Base-by-base conservation (phyloP, 139 green algal species). In the Asterochloris sp. region DNA sequence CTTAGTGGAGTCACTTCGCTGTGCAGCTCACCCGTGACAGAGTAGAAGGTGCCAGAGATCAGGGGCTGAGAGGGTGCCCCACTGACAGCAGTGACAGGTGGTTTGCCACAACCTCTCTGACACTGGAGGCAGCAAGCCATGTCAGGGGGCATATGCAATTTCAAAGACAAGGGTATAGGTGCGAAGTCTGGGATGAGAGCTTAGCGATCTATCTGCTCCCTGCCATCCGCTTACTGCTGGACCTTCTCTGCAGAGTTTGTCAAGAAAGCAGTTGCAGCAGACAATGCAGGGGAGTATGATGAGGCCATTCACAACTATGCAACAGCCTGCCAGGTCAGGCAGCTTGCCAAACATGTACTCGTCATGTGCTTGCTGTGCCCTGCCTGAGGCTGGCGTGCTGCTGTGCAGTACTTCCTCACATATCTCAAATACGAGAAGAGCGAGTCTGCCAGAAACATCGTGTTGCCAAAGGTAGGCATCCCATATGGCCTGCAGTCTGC, bases 401-500 rank as follows among this genome's bases (percentile, higher is more conserved):
- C 89, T 0, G 71, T 96, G 24, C 91, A 95, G 27, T 94, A 92
- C 73, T 95, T 96, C 68, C 73, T 64, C 17, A 92, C 89, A 1
- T 91, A 97, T 71, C 87, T 97, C 15, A 98, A 98, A 84, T 98
- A 98, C 80, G 94, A 98, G 81, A 98, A 98, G 85, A 98, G 97
- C 84, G 87, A 89, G 13, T 85, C 84, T 60, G 86, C 93, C 1
- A 93, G 90, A 61, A 81, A 92, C 28, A 86, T 88, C 17, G 95
- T 96, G 74, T 86, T 76, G 0, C 78, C 54, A n/a, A 95, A 95
- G 88, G 79, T 64, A 69, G 21, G 13, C 0, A 62, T 90, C 0
- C 91, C 88, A 62, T 91, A 62, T 54, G 38, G 21, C 19, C 66
- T 73, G 66, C 66, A 24, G 66, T 73, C 21, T 73, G 4, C 19